Conservation (phyloP, 768 basidiomycete genomes). For the Brasilioporus rufonigricans region DNA sequence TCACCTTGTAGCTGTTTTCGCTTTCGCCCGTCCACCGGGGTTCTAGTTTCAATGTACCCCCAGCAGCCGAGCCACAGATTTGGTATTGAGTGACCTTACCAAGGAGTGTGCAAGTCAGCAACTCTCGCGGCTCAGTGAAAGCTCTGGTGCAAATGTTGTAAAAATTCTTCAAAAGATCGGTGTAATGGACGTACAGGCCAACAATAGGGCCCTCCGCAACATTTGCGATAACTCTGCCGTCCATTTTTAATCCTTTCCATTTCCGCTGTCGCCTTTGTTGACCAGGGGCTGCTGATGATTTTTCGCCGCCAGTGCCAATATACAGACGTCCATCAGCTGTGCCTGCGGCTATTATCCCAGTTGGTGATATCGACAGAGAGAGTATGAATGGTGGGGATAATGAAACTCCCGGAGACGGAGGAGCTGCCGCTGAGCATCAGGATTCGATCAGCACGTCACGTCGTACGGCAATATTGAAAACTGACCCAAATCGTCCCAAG, state of each 20-base stretch:
- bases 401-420: slow-evolving; percentile 46
- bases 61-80: slow-evolving; percentile 38
- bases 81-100: slow-evolving; percentile 54
- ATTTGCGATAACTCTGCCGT: slow-evolving; percentile 44
- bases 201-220: slow-evolving; percentile 75
- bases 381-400: slow-evolving; percentile 76
- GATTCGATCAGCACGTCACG: not conserved
- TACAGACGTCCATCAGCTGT: slow-evolving; percentile 76
- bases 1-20: slow-evolving; percentile 56
- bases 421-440: slow-evolving; percentile 33
- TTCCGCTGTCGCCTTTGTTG: slow-evolving; percentile 47
- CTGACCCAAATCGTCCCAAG: slow-evolving; percentile 59
- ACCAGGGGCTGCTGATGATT: slow-evolving; percentile 22
- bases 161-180: not conserved
- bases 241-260: slow-evolving; percentile 67
- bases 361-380: slow-evolving; percentile 55
- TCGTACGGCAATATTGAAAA: not conserved
- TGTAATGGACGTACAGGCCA: slow-evolving; percentile 47
- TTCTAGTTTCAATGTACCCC: slow-evolving; percentile 40
- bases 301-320: slow-evolving; percentile 69
- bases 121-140: slow-evolving; percentile 44
- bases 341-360: slow-evolving; percentile 63
- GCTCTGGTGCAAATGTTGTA: slow-evolving; percentile 35
- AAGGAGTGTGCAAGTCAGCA: slow-evolving; percentile 60
- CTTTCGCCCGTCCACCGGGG: slow-evolving; percentile 48